Base-by-base conservation (phyloP, 2,329 filamentous ascomycete species). In the Sporothrix euskadiensis region DNA sequence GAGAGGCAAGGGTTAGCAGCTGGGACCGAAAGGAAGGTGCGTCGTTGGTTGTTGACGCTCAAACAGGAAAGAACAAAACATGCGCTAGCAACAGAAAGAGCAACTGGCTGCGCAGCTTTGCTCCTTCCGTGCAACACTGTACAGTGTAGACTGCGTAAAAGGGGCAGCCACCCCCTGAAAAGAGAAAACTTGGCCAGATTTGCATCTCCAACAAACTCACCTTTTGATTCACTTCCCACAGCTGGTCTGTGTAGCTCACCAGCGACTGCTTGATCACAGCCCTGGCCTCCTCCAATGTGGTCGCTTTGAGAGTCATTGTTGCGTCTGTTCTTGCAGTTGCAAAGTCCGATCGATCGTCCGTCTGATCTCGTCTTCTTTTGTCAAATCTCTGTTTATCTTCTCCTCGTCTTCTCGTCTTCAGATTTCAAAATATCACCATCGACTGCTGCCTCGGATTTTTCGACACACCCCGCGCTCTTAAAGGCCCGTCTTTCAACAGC, bases 171-270 rank as follows among this genome's bases (percentile, higher is more conserved):
- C 30, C 57, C 57, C 57, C 32, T 39, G 16, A 61, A 65, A 0
- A 19, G 14, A 8, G 19, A 59, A n/a, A n/a, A n/a, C 32, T 39
- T 61, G 35, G 35, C 35, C 59, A 65, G n/a, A 44, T 26, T 56
- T 22, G 35, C 44, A 69, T 52, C 14, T 35, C 32, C 7, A 66
- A 26, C 5, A 5, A 47, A 44, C 73, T 32, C 26, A 71, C 73
- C 73, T 65, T 73, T 32, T 73, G 71, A 41, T 72, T 73, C 32
- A 72, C 49, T 7, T 57, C 47, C 74, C 74, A 75, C 26, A 75
- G 56, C 32, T 12, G 3, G 7, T 52, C 71, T 41, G 69, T 66
- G 71, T 74, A 41, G 8, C n/a, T 39, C 19, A 39, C 49, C 47
- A 74, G 59, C 6, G 63, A 73, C 57, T 66, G n/a, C 39, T 68